A percentile compares a stretch with the other conserved stretches of the same genome.
phyloP scores from a whole-genome alignment of 2,329 filamentous ascomycete genomes.

The Paecilomyces variotii region DNA sequence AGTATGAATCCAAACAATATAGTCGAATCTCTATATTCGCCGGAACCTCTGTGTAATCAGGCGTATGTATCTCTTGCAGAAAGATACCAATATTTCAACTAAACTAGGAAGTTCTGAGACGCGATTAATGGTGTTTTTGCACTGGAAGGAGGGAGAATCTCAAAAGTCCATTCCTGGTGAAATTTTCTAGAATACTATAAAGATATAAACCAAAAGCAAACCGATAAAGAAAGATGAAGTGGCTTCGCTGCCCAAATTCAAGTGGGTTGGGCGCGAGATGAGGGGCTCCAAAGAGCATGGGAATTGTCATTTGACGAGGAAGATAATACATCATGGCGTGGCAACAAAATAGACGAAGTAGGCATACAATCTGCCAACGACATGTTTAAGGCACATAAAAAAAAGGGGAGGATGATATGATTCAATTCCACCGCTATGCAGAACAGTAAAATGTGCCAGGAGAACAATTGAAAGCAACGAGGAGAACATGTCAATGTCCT shows the following conservation, averaged over 20 bases:
- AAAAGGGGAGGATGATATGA: neutral
- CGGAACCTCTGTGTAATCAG: neutral
- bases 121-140: too few species aligned
- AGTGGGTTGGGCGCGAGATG: conserved; percentile 9
- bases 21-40: neutral
- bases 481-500: too few species aligned
- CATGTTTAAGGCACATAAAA: neutral
- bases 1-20: neutral
- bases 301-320: conserved; percentile 13
- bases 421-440: too few species aligned
- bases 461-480: too few species aligned
- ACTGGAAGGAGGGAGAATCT: too few species aligned
- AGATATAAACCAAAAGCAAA: neutral
- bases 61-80: too few species aligned
- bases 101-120: too few species aligned
- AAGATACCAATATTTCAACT: too few species aligned
- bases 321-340: conserved; percentile 18
- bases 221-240: neutral
- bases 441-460: too few species aligned
- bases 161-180: neutral
- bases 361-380: neutral
- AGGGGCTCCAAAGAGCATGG: neutral
- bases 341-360: neutral
- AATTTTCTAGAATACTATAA: conserved; percentile 1
- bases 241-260: neutral